Evolutionary conservation across 139 green algal species (phyloP), one percentile per base, ranked within the genome.

Genomic region (Chlamydomonas schloesseri): DNA sequence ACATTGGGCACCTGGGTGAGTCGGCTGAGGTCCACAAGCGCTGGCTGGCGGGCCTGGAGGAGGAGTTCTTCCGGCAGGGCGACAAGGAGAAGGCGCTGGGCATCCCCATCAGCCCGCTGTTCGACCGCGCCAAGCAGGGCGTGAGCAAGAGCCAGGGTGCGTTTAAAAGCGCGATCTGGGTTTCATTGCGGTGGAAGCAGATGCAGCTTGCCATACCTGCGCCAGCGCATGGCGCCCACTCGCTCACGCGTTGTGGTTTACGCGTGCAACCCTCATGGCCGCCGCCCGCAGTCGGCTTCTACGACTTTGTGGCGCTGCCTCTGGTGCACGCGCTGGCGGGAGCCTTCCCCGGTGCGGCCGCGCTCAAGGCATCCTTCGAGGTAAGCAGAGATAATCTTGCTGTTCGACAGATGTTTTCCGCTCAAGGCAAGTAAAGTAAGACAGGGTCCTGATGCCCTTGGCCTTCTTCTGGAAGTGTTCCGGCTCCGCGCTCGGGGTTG

Each of bases 51-150:
- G 58, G 57, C 29, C 58, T 82, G 58, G 75, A 82, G 75, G 75
- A 94, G 81, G 91, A 94, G 89, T 80, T 93, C 42, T 94, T 94
- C 77, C 70, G 50, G 28, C 91, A 94, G 79, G 89, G 91, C 55
- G 91, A 94, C 81, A 60, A 70, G 17, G 91, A 94, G 84, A 69
- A 76, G 71, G 31, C 53, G 33, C 71, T 83, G 33, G 50, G 77
- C 29, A 60, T 90, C 60, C 72, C 74, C 42, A 60, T 91, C 24
- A 90, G 81, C 21, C 87, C 89, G 14, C 81, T 94, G 24, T 92
- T 93, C 84, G 89, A 94, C 82, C 83, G 91, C 24, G 58, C 58
- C 55, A 92, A 94, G 72, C 64, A 78, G 26, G 91, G 91, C 64
- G 82, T 94, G 47, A 91, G 86, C 78, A 91, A 92, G 79, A 90